Evolutionary conservation across 2,329 filamentous ascomycete species (phyloP), one percentile per base, ranked within the genome.

Genomic region (Parafenestella ontariensis): DNA sequence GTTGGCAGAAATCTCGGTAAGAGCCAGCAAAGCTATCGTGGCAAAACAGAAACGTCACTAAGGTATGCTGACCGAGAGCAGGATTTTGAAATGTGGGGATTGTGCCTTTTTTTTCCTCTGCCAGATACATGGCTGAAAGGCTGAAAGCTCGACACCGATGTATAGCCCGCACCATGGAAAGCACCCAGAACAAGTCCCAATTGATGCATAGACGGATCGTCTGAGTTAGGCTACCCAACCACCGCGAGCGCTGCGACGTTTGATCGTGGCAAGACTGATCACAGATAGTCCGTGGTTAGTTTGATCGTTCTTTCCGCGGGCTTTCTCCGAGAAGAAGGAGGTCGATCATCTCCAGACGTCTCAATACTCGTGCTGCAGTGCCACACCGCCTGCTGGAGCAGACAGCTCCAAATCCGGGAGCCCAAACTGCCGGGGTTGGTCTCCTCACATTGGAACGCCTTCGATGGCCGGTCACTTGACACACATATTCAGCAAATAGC

Each of bases 1-100:
- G 57, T 36, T 52, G 54, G 52, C 47, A 41, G 49, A 41, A 52
- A 47, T 46, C 40, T 52, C 49, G 47, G 57, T 43, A 53, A 52
- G 51, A 37, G 49, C 41, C n/a, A 49, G 45, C 52, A 52, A 53
- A 61, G 46, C 52, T 53, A 50, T 52, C 54, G 61, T 63, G 61
- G 58, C 55, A 49, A 61, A 50, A 40, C 41, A 18, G 51, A 39
- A 52, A 61, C 58, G 50, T 59, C 55, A 59, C 55, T 33, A 51
- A 31, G 34, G 33, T 26, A 53, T 43, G 49, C 49, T 58, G 47
- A 58, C 49, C 20, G 36, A 37, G 10, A 31, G 23, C 33, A 46
- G 29, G n/a, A 41, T 18, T 40, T 24, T 6, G 20, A 15, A 31
- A 36, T 39, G 18, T 28, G 41, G 28, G 17, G 37, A 34, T 21